Evolutionary conservation across 2,329 filamentous ascomycete genomes (phyloP).

Genomic region (Aspergillus transmontanensis): DNA sequence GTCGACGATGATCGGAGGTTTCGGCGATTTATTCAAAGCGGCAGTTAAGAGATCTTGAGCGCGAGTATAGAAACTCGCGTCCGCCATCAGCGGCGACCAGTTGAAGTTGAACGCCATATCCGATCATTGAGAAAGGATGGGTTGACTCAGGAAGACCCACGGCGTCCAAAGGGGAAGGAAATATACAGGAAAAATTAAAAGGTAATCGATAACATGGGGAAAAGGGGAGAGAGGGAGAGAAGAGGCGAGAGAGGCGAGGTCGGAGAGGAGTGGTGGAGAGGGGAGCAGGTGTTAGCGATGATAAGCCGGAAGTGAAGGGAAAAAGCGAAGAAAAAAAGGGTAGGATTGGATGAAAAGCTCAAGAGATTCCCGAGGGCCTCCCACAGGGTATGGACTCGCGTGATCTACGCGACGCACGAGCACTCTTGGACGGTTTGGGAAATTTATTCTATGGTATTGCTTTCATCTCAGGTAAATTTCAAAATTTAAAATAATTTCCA

Average conservation of each 20-base stretch:
- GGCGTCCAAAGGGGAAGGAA: slow-evolving; percentile 7
- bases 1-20: slow-evolving; percentile 98
- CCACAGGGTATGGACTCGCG: slow-evolving; percentile 17
- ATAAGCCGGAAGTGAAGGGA: slow-evolving; percentile 22
- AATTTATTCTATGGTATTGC: background rate
- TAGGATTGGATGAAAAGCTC: slow-evolving; percentile 3
- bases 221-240: slow-evolving; percentile 13
- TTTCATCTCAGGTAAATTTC: background rate
- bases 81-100: slow-evolving; percentile 98
- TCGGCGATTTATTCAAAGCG: slow-evolving; percentile 95
- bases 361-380: slow-evolving; percentile 18
- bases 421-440: background rate
- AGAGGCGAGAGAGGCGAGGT: slow-evolving; percentile 6
- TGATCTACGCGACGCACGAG: slow-evolving; percentile 22
- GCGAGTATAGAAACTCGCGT: slow-evolving; percentile 85
- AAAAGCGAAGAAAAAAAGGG: slow-evolving; percentile 17
- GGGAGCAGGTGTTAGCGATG: slow-evolving; percentile 22
- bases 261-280: slow-evolving; percentile 23
- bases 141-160: slow-evolving; percentile 9
- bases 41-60: slow-evolving; percentile 92
- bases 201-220: background rate
- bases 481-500: background rate
- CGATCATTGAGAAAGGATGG: slow-evolving; percentile 31
- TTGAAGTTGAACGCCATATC: slow-evolving; percentile 99
- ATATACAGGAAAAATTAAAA: slow-evolving; percentile 6